Evolutionary conservation across 2,329 filamentous ascomycete species (phyloP).

Genomic region (Bipolaris sorokiniana): DNA sequence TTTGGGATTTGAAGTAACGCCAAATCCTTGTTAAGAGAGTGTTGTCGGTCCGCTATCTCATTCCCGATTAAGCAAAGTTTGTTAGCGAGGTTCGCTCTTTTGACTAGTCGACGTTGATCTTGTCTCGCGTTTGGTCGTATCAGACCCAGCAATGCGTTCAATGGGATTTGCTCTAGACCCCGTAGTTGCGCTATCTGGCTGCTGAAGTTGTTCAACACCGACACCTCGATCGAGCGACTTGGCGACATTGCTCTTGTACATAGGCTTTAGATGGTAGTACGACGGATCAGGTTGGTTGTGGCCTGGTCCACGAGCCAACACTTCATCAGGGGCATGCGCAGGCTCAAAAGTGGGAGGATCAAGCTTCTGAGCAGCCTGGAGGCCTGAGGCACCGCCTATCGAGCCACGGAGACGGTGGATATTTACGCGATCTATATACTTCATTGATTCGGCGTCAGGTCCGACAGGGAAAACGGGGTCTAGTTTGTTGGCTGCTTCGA

Average conservation of each 20-base stretch:
- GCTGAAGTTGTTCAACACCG: background rate
- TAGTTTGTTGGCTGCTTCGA: conserved; percentile 23
- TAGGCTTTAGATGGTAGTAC: conserved; percentile 14
- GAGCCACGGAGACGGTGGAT: conserved; percentile 18
- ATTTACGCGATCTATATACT: conserved; percentile 10
- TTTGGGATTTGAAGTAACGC: background rate
- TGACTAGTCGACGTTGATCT: background rate
- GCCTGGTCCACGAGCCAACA: conserved; percentile 8
- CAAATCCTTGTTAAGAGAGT: background rate
- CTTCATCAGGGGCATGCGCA: background rate
- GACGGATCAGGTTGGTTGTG: conserved; percentile 7
- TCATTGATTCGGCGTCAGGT: conserved; percentile 12
- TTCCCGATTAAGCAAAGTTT: background rate
- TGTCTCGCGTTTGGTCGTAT: too few relatives aligned
- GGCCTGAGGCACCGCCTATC: conserved; percentile 13
- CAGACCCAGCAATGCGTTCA: background rate
- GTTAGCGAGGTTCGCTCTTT: background rate
- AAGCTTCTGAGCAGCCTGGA: conserved; percentile 18
- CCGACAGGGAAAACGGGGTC: conserved; percentile 18
- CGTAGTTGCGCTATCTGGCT: background rate
- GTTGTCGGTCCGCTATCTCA: background rate
- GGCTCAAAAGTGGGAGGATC: conserved; percentile 10
- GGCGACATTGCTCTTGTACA: conserved; percentile 5
- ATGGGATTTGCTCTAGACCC: conserved; percentile 3
- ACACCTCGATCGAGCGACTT: conserved; percentile 1